Evolutionary conservation across 768 basidiomycete species (phyloP).

Genomic region (Tricholoma sp.): DNA sequence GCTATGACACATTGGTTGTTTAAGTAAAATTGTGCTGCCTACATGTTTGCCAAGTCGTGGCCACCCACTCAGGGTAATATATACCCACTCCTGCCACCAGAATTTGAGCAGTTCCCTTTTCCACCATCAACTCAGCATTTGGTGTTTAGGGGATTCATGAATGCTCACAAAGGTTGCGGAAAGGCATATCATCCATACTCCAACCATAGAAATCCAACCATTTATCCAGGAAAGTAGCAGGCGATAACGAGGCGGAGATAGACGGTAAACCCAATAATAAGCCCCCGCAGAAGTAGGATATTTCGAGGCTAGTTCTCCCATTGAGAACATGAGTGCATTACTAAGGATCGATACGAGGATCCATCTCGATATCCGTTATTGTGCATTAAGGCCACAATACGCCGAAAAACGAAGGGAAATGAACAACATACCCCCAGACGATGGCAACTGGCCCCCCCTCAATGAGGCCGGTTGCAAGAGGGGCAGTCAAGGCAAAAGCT

Average conservation of each 20-base stretch:
- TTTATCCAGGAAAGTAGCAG: constrained; percentile 59
- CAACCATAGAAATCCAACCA: constrained; percentile 65
- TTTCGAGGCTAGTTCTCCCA: constrained; percentile 55
- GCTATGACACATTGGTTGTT: not conserved
- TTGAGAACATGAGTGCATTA: constrained; percentile 44
- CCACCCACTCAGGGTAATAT: constrained; percentile 53
- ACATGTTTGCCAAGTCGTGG: constrained; percentile 59
- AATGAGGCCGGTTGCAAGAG: constrained; percentile 49
- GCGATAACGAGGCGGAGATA: constrained; percentile 47
- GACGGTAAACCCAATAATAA: constrained; percentile 63
- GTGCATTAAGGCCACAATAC: not conserved
- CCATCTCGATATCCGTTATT: constrained; percentile 30
- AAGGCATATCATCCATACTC: constrained; percentile 64
- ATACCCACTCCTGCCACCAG: constrained; percentile 55
- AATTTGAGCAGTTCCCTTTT: constrained; percentile 54
- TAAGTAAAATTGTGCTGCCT: constrained; percentile 4
- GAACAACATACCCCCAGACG: constrained; percentile 45
- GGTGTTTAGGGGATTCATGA: too few relatives aligned
- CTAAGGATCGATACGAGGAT: constrained; percentile 45
- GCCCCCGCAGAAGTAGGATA: constrained; percentile 60
- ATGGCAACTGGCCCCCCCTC: constrained; percentile 53
- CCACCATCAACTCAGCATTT: not conserved
- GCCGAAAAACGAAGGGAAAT: not conserved
- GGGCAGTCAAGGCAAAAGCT: constrained; percentile 53
- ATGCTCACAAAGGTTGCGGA: constrained; percentile 55